These are phyloP conservation scores for Candida cerambycidarum DNA, from an alignment of 805 yeast species.

Conservation along the genomic window DNA sequence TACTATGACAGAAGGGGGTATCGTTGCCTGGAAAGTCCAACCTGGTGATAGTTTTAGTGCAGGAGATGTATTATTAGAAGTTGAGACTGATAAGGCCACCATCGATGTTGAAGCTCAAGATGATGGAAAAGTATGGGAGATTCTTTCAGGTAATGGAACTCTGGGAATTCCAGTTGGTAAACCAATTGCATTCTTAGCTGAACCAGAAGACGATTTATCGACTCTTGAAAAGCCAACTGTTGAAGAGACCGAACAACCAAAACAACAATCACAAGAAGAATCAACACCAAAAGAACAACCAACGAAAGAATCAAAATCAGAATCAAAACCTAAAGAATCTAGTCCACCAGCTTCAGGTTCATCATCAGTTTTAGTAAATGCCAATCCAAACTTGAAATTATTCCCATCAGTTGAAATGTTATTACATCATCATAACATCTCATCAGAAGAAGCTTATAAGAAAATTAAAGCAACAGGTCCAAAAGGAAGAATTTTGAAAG, in stretches of 20 bases:
- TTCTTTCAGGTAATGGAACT: conserved; percentile 68
- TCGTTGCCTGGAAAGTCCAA: conserved; percentile 85
- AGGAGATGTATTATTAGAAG: conserved; percentile 81
- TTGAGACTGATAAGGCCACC: conserved; percentile 84
- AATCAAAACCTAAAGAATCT: conserved; percentile 3
- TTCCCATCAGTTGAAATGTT: conserved; percentile 78
- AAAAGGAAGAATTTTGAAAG: conserved; percentile 81
- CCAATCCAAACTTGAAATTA: conserved; percentile 66
- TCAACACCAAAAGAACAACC: conserved; percentile 16
- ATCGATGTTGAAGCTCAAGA: conserved; percentile 88
- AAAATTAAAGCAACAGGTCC: conserved; percentile 87
- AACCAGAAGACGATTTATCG: conserved; percentile 77
- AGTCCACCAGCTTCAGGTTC: conserved; percentile 9
- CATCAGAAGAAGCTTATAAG: conserved; percentile 65
- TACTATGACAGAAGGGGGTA: conserved; percentile 95
- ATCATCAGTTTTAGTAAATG: conserved; percentile 32
- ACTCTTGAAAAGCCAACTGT: conserved; percentile 59
- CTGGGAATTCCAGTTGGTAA: conserved; percentile 81
- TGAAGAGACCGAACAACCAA: conserved; percentile 18
- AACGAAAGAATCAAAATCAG: conserved; percentile 9
- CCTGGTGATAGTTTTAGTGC: conserved; percentile 64
- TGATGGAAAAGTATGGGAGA: conserved; percentile 86
- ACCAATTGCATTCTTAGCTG: conserved; percentile 88
- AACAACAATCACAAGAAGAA: conserved; percentile 11
- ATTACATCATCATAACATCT: conserved; percentile 59